phyloP scores from a whole-genome alignment of 2,329 filamentous ascomycete species.

The Furcasterigmium sp. region DNA sequence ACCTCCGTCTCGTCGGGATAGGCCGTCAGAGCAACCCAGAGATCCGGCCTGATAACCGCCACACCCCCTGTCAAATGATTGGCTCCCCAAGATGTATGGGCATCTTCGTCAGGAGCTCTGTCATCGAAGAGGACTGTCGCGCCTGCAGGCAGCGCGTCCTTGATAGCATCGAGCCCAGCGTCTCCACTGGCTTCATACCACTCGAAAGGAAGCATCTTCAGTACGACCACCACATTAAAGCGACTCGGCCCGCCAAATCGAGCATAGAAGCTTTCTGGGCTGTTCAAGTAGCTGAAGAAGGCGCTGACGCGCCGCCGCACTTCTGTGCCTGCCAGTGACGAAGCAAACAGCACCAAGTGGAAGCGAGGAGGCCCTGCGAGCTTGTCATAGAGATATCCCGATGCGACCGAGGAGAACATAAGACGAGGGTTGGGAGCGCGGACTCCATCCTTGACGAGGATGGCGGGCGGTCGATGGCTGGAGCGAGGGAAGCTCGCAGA shows the following conservation, averaged over 20 bases:
- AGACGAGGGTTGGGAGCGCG: conserved; percentile 24
- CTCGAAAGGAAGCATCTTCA: conserved; percentile 19
- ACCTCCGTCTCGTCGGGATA: background rate
- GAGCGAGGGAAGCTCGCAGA: background rate
- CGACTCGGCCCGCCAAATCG: conserved; percentile 15
- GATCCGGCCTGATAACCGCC: background rate
- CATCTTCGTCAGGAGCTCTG: background rate
- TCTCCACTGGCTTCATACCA: background rate
- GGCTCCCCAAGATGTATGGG: background rate
- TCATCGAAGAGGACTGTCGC: background rate
- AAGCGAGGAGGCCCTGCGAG: conserved; percentile 17
- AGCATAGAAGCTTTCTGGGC: conserved; percentile 16
- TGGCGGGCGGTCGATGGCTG: conserved; percentile 1
- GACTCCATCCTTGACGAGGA: conserved; percentile 18
- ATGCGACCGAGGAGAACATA: conserved; percentile 14
- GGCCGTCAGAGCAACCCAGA: background rate
- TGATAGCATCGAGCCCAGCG: background rate
- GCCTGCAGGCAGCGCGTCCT: background rate
- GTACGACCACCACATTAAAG: conserved; percentile 23
- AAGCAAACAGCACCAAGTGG: conserved; percentile 23
- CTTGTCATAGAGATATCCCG: conserved; percentile 24
- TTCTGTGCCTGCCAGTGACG: conserved; percentile 13
- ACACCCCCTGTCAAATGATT: background rate
- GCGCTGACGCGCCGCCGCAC: conserved; percentile 6
- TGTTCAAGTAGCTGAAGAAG: conserved; percentile 11